These are phyloP conservation scores for Boletus rubescentipes DNA, from an alignment of 768 basidiomycete species.

Conservation along the genomic window DNA sequence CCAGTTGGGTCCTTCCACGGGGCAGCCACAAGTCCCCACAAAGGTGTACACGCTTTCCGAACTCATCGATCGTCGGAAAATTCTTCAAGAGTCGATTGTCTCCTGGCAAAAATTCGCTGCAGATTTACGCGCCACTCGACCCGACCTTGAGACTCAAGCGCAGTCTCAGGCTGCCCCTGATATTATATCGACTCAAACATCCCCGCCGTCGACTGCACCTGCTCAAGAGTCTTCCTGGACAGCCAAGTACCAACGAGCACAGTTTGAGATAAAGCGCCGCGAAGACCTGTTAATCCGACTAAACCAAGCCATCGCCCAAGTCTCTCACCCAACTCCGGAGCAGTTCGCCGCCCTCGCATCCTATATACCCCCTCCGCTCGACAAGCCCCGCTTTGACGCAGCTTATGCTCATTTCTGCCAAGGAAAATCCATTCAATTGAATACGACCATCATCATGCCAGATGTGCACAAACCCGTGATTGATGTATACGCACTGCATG, in stretches of 20 bases:
- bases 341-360: slow-evolving; percentile 27
- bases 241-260: slow-evolving; percentile 23
- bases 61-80: slow-evolving; percentile 23
- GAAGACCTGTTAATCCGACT: slow-evolving; percentile 28
- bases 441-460: slow-evolving; percentile 30
- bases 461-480: slow-evolving; percentile 25
- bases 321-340: slow-evolving; percentile 22
- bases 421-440: slow-evolving; percentile 25
- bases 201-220: not conserved
- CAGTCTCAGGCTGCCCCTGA: not conserved
- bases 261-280: slow-evolving; percentile 32
- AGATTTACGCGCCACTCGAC: slow-evolving; percentile 19
- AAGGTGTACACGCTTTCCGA: slow-evolving; percentile 27
- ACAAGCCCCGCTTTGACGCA: slow-evolving; percentile 27
- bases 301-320: slow-evolving; percentile 28
- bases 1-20: slow-evolving; percentile 20
- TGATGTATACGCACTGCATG: slow-evolving; percentile 31
- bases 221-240: slow-evolving; percentile 21
- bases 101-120: slow-evolving; percentile 21
- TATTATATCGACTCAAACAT: not conserved
- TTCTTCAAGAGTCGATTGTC: slow-evolving; percentile 28
- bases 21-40: slow-evolving; percentile 13
- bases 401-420: slow-evolving; percentile 31
- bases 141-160: slow-evolving; percentile 11
- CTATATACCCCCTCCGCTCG: slow-evolving; percentile 30